phyloP scores from a whole-genome alignment of 441 rosid species.

The Manihot esculenta region DNA sequence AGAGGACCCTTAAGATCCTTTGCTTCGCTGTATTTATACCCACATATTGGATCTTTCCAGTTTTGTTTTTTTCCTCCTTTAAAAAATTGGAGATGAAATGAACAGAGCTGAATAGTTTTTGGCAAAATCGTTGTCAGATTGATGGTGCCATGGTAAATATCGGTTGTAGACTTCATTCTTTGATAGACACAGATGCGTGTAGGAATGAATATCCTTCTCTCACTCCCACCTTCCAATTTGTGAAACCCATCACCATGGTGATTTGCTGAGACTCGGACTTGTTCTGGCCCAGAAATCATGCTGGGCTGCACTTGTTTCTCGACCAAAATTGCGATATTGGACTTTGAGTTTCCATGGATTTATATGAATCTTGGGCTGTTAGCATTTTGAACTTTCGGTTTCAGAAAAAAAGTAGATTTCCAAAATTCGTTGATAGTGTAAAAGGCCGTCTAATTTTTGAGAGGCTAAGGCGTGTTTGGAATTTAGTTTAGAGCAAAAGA shows the following conservation, averaged over 20 bases:
- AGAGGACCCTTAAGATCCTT: constrained; percentile 35
- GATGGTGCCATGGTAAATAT: constrained; percentile 15
- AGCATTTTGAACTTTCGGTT: too few species aligned
- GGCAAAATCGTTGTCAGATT: constrained; percentile 17
- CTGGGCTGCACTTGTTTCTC: background rate
- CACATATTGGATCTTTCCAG: constrained; percentile 23
- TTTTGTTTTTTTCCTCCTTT: constrained; percentile 1
- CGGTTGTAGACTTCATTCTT: constrained; percentile 4
- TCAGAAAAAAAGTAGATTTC: too few species aligned
- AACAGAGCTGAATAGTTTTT: background rate
- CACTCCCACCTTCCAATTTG: background rate
- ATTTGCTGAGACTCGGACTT: background rate
- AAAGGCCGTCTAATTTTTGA: too few species aligned
- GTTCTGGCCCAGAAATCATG: background rate
- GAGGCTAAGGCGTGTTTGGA: too few species aligned
- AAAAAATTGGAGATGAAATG: background rate
- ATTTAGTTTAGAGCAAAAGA: too few species aligned
- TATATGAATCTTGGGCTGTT: too few species aligned
- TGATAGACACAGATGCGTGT: background rate
- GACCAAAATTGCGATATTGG: background rate
- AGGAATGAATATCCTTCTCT: background rate
- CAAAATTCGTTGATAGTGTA: too few species aligned
- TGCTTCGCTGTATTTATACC: constrained; percentile 32
- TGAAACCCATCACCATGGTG: background rate
- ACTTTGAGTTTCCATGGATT: background rate